A percentile compares a stretch with the other conserved stretches of the same genome.
These are phyloP conservation scores for Insectozyma bohioensis DNA, from an alignment of 1,139 yeast genomes.

Conservation along the genomic window DNA sequence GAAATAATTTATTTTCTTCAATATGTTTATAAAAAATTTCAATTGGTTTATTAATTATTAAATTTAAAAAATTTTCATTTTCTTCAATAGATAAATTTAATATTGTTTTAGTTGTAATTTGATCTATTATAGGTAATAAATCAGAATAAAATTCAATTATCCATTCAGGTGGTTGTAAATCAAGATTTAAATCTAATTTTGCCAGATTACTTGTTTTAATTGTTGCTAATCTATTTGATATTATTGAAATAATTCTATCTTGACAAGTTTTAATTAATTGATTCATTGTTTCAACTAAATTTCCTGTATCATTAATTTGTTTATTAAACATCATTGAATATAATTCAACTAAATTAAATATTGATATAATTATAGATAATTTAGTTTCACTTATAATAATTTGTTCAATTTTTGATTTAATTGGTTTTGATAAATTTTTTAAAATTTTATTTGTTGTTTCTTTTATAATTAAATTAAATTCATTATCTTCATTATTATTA, in stretches of 20 bases:
- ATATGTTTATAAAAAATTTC: slow-evolving; percentile 41
- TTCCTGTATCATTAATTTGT: slow-evolving; percentile 23
- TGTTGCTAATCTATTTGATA: slow-evolving; percentile 42
- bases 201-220: slow-evolving; percentile 42
- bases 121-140: slow-evolving; percentile 51
- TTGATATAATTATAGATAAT: slow-evolving; percentile 53
- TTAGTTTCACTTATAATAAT: slow-evolving; percentile 65
- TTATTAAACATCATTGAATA: slow-evolving; percentile 71
- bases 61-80: slow-evolving; percentile 29
- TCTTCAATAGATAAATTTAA: slow-evolving; percentile 36
- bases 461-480: slow-evolving; percentile 26
- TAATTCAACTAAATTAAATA: slow-evolving; percentile 62
- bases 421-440: slow-evolving; percentile 40
- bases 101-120: slow-evolving; percentile 35
- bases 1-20: slow-evolving; percentile 23
- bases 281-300: slow-evolving; percentile 24
- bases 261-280: slow-evolving; percentile 32
- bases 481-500: slow-evolving; percentile 16
- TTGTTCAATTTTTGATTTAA: slow-evolving; percentile 58
- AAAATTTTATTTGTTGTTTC: slow-evolving; percentile 33
- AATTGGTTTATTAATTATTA: slow-evolving; percentile 51
- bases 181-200: slow-evolving; percentile 42
- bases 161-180: slow-evolving; percentile 76
- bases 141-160: slow-evolving; percentile 55
- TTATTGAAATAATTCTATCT: slow-evolving; percentile 39